Base-by-base conservation (phyloP, 768 basidiomycete genomes). In the Leccinum variicolor region DNA sequence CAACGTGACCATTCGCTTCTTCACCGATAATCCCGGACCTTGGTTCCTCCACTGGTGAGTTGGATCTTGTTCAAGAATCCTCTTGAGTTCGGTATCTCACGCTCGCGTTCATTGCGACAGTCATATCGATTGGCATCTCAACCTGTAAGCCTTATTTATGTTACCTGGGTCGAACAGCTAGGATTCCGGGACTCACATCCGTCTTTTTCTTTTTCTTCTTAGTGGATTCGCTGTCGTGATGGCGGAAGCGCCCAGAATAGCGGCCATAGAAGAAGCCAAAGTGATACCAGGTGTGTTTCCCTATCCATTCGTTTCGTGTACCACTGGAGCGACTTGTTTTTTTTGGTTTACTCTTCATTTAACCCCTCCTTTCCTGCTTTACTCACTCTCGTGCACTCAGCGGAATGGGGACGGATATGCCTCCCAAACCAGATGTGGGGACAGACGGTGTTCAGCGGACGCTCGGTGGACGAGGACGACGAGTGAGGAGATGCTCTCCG, bases 21-120 rank as follows among this genome's bases (percentile, higher is more conserved):
- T 69, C 26, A 86, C 85, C 0, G 81, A 89, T 61, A 89, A 89
- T 67, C 77, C 87, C 1, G 87, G 87, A 15, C 81, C 82, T 11
- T 86, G 84, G 81, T 74, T 81, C 68, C 65, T 81, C 43, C 80
- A 80, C 61, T 81, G 73, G 71, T 74, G 52, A 64, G 63, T 33
- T 41, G 8, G 26, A 9, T 11, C 2, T 6, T 14, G 74, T 11
- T 21, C 10, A 11, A 45, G 10, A 11, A 4, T 41, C 3, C 3
- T 14, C 5, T 10, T 73, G 1, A 28, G 23, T 2, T 46, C 19
- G 11, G 21, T 25, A 21, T 25, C 23, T 25, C 41, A 50, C n/a
- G 8, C n/a, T 4, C n/a, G 51, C 59, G 61, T 23, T 60, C 31
- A 2, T 13, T 21, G 6, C 0, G 36, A 17, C 43, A 71, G 70